phyloP scores from a whole-genome alignment of 495 filamentous ascomycete genomes.

The Penicillium cataractarum region DNA sequence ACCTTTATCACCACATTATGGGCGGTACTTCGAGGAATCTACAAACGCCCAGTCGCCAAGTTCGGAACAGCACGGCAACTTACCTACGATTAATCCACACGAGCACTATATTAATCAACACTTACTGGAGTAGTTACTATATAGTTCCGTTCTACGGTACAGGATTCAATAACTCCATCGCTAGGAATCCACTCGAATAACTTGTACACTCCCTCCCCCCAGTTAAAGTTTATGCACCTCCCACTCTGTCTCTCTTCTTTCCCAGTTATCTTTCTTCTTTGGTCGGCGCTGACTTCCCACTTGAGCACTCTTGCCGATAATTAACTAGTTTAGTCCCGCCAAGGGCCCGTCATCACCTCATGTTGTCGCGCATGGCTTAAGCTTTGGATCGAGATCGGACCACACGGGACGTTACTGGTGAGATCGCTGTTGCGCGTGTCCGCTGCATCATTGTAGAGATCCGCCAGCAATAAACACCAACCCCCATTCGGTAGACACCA shows the following conservation, averaged over 20 bases:
- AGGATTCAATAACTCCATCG: not conserved
- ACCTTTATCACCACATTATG: not conserved
- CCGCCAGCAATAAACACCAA: not conserved
- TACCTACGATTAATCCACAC: not conserved
- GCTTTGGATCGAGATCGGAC: constrained; percentile 38
- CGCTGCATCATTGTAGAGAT: constrained; percentile 3
- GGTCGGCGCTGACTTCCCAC: constrained; percentile 18
- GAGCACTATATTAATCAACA: not conserved
- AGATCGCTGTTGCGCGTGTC: constrained; percentile 23
- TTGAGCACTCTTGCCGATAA: constrained; percentile 20
- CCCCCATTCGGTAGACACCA: not conserved
- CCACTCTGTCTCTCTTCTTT: not conserved
- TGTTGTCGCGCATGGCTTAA: constrained; percentile 22
- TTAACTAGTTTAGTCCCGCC: not conserved
- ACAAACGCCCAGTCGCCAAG: not conserved
- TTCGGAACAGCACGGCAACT: not conserved
- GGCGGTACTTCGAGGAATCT: not conserved
- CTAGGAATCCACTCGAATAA: not conserved
- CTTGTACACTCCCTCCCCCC: not conserved
- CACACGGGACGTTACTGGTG: constrained; percentile 27
- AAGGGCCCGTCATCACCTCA: constrained; percentile 8
- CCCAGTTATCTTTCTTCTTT: constrained; percentile 8
- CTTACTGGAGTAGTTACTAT: too few species aligned
- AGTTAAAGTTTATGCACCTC: not conserved
- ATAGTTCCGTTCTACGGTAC: not conserved